These are phyloP conservation scores for Amorphotheca resinae DNA, from an alignment of 495 filamentous ascomycete species.

Conservation along the genomic window DNA sequence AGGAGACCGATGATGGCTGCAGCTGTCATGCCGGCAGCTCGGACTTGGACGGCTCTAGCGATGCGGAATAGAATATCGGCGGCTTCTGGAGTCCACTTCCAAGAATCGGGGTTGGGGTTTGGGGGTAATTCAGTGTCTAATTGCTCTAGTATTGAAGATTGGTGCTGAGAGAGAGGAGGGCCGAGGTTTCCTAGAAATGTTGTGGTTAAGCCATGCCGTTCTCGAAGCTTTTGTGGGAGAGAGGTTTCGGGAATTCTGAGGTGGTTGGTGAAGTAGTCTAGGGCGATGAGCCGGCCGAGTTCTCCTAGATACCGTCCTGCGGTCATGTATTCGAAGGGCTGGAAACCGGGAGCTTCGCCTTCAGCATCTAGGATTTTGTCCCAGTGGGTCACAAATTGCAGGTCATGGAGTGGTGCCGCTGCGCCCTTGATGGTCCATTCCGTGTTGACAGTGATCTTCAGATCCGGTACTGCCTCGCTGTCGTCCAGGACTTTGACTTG, in stretches of 20 bases:
- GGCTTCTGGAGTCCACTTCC: slow-evolving; percentile 46
- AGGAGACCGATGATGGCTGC: slow-evolving; percentile 59
- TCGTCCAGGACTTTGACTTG: slow-evolving; percentile 28
- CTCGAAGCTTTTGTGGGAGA: slow-evolving; percentile 47
- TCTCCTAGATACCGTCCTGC: slow-evolving; percentile 75
- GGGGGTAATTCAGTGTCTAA: slow-evolving; percentile 42
- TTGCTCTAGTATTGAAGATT: slow-evolving; percentile 35
- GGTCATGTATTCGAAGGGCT: slow-evolving; percentile 83
- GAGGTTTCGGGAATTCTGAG: slow-evolving; percentile 24
- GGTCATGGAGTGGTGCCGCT: slow-evolving; percentile 47
- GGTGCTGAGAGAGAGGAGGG: slow-evolving; percentile 34
- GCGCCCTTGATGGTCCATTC: slow-evolving; percentile 78
- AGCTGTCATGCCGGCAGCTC: slow-evolving; percentile 60
- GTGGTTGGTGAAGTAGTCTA: slow-evolving; percentile 48
- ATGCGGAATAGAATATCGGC: slow-evolving; percentile 47
- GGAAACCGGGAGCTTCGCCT: slow-evolving; percentile 64
- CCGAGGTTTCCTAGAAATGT: slow-evolving; percentile 53
- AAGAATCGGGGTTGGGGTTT: slow-evolving; percentile 26
- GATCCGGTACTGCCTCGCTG: slow-evolving; percentile 19
- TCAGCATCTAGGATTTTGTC: slow-evolving; percentile 51
- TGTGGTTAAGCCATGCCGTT: slow-evolving; percentile 56
- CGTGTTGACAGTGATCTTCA: slow-evolving; percentile 66
- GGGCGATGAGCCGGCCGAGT: slow-evolving; percentile 57
- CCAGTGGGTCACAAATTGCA: slow-evolving; percentile 58
- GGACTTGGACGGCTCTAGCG: slow-evolving; percentile 48